These are phyloP conservation scores for Cucurbita maxima DNA, from an alignment of 306 rosid species.

Conservation along the genomic window DNA sequence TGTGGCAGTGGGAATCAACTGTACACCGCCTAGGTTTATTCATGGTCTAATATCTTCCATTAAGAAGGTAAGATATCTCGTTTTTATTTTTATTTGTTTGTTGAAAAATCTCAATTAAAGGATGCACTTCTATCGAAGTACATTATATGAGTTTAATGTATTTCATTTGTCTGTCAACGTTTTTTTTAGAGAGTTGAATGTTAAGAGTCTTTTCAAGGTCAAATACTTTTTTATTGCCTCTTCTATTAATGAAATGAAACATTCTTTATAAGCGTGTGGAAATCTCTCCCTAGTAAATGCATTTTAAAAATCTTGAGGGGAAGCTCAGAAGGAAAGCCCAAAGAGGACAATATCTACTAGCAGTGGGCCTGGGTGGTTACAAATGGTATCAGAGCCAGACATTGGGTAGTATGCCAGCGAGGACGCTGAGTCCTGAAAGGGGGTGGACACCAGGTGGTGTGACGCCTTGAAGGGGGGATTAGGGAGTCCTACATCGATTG, in stretches of 20 bases:
- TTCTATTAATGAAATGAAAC: background rate
- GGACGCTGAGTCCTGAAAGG: too few relatives aligned
- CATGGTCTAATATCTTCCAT: constrained; percentile 48
- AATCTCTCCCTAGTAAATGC: too few relatives aligned
- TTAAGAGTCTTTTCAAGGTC: background rate
- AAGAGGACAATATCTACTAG: too few relatives aligned
- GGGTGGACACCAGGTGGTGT: too few relatives aligned
- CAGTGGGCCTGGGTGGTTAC: too few relatives aligned
- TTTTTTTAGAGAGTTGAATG: background rate
- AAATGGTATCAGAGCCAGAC: too few relatives aligned
- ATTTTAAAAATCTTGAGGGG: too few relatives aligned
- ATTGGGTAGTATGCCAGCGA: too few relatives aligned
- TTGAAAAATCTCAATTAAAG: background rate
- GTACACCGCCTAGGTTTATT: constrained; percentile 77
- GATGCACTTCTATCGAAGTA: background rate
- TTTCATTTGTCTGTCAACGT: background rate
- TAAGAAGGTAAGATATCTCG: constrained; percentile 29
- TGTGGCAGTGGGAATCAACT: constrained; percentile 71
- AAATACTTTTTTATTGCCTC: background rate
- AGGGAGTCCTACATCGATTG: too few relatives aligned
- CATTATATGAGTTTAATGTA: background rate
- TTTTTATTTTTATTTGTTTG: background rate
- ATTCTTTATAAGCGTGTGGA: too few relatives aligned
- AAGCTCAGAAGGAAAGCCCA: too few relatives aligned
- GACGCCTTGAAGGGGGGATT: too few relatives aligned